Evolutionary conservation across 1,139 yeast species (phyloP).

Genomic region (Nakaseomyces glabratus): DNA sequence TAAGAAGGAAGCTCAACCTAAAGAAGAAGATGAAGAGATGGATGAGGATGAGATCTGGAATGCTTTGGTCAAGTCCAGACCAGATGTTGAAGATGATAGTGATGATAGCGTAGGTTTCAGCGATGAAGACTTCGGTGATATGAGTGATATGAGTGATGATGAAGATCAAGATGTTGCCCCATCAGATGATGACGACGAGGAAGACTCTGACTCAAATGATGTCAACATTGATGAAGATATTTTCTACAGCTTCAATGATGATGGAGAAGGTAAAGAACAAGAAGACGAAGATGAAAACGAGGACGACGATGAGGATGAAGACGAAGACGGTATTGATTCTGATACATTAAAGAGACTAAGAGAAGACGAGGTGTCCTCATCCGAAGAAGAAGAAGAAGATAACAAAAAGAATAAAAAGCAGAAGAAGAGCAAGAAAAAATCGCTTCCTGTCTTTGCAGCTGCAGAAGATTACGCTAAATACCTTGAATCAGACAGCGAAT

Average conservation of each 20-base stretch:
- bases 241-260: slow-evolving; percentile 12
- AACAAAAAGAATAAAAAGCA: slow-evolving; percentile 33
- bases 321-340: slow-evolving; percentile 20
- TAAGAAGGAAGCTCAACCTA: slow-evolving; percentile 29
- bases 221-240: slow-evolving; percentile 11
- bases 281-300: slow-evolving; percentile 19
- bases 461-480: slow-evolving; percentile 82
- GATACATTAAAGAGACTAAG: slow-evolving; percentile 14
- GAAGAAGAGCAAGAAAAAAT: slow-evolving; percentile 54
- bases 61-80: slow-evolving; percentile 76
- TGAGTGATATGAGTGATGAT: slow-evolving; percentile 29
- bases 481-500: slow-evolving; percentile 55
- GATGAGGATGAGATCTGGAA: slow-evolving; percentile 83
- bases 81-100: slow-evolving; percentile 61
- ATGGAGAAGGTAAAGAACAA: slow-evolving; percentile 23
- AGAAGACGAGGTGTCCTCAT: slow-evolving; percentile 16
- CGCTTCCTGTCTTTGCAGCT: slow-evolving; percentile 79
- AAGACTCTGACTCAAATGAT: slow-evolving; percentile 12
- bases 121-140: slow-evolving; percentile 28
- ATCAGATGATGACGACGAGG: slow-evolving; percentile 25
- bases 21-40: slow-evolving; percentile 45
- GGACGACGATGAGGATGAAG: slow-evolving; percentile 17
- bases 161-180: slow-evolving; percentile 23
- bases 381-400: slow-evolving; percentile 16
- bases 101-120: slow-evolving; percentile 38